Base-by-base conservation (phyloP, 2,329 filamentous ascomycete species). In the Diplodia scrobiculata region DNA sequence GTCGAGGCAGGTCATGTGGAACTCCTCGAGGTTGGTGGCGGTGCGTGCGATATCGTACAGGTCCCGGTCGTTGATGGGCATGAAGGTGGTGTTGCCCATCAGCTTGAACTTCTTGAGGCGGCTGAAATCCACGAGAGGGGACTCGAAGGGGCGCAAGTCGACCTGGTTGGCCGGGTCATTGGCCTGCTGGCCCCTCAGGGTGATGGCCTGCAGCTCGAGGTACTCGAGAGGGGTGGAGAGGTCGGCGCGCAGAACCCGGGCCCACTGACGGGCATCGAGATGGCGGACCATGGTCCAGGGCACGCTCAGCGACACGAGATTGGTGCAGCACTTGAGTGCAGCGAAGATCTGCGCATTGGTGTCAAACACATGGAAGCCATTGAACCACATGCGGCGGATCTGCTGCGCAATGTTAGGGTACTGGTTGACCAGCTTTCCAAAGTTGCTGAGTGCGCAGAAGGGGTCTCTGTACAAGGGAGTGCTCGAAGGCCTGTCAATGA, bases 281-380 rank as follows among this genome's bases (percentile, higher is more conserved):
- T 83, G 82, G 47, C 83, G 78, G 36, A 84, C 74, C 7, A 82
- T 76, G 1, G 83, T 84, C 83, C 83, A 85, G 6, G 83, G 83
- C 17, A 84, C 75, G 34, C 80, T 83, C 27, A 84, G 73, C 50
- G 79, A 80, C 10, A 79, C 78, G 17, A 85, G 74, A 67, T 81
- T 79, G 47, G 71, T 73, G 73, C 82, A 84, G 69, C 78, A 79
- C 66, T 77, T 75, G 38, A 84, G 75, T 54, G 81, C 79, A 17
- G 79, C 75, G 67, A 84, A 81, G 62, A 85, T 80, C 67, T 82
- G 75, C 34, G 77, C 75, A 70, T 83, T 81, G 4, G 82, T 84
- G 68, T 84, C 79, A 54, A 80, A 77, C 6, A 79, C 79, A 73
- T 84, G 81, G 72, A 84, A 84, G 59, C 83, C 83, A 66, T 84